Percentiles rank a stretch among this genome's conserved stretches.
Evolutionary conservation across 768 basidiomycete genomes (phyloP).

Genomic region (Cyathus striatus): DNA sequence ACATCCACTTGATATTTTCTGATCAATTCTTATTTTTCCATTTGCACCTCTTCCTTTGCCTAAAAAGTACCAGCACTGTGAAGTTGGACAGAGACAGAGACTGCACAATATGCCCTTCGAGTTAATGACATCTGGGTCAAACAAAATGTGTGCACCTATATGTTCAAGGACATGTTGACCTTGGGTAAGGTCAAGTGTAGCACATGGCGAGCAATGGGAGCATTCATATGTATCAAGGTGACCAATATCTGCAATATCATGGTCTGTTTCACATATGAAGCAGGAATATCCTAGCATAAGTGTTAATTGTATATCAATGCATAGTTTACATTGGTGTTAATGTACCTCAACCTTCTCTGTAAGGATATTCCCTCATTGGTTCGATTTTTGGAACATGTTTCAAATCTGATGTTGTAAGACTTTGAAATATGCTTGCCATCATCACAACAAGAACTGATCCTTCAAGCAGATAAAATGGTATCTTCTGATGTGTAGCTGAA

Average conservation of each 20-base stretch:
- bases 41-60: slow-evolving; percentile 14
- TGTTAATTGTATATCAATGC: neutral
- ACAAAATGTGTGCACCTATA: slow-evolving; percentile 19
- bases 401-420: slow-evolving; percentile 8
- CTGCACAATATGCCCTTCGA: slow-evolving; percentile 14
- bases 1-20: slow-evolving; percentile 10
- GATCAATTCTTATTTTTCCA: slow-evolving; percentile 11
- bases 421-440: slow-evolving; percentile 11
- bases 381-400: slow-evolving; percentile 13
- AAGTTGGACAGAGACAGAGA: slow-evolving; percentile 16
- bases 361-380: slow-evolving; percentile 10
- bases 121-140: slow-evolving; percentile 9
- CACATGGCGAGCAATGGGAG: slow-evolving; percentile 5
- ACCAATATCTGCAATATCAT: slow-evolving; percentile 5
- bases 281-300: slow-evolving; percentile 12
- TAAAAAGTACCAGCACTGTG: slow-evolving; percentile 13
- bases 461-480: slow-evolving; percentile 17
- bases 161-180: slow-evolving; percentile 18
- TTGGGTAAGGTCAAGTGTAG: slow-evolving; percentile 8
- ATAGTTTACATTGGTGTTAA: neutral
- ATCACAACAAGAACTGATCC: slow-evolving; percentile 13
- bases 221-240: slow-evolving; percentile 6
- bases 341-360: slow-evolving; percentile 11
- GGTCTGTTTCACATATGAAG: slow-evolving; percentile 13
- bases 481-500: slow-evolving; percentile 2